Evolutionary conservation across 768 basidiomycete genomes (phyloP).

Genomic region (Boletus bicolor): DNA sequence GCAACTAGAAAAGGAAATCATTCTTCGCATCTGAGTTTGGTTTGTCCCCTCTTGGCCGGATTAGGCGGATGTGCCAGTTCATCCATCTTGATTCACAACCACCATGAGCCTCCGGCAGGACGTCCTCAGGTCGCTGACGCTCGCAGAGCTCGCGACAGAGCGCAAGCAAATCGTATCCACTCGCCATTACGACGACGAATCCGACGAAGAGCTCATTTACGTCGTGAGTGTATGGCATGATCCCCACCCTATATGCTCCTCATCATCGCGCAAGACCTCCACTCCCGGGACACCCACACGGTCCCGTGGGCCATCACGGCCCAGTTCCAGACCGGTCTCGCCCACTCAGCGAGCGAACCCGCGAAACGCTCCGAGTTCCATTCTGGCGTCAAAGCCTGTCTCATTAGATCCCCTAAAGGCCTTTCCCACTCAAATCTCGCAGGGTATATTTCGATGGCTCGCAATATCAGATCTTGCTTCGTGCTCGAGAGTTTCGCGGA

Average conservation of each 20-base stretch:
- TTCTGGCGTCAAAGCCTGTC: slow-evolving; percentile 19
- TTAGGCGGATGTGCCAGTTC: background rate
- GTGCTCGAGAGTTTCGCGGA: slow-evolving; percentile 77
- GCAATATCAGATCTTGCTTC: slow-evolving; percentile 64
- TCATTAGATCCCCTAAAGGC: slow-evolving; percentile 59
- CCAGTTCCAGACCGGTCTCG: slow-evolving; percentile 46
- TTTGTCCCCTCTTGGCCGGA: background rate
- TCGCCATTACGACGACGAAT: slow-evolving; percentile 42
- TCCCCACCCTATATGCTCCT: slow-evolving; percentile 5
- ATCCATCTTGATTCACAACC: slow-evolving; percentile 12
- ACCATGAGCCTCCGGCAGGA: slow-evolving; percentile 71
- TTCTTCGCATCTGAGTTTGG: background rate
- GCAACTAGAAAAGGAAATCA: slow-evolving; percentile 10
- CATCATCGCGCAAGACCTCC: slow-evolving; percentile 47
- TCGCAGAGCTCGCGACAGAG: slow-evolving; percentile 32
- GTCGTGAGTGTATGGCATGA: slow-evolving; percentile 48
- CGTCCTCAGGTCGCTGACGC: slow-evolving; percentile 56
- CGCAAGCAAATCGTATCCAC: slow-evolving; percentile 18
- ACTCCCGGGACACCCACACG: slow-evolving; percentile 64
- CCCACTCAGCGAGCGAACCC: slow-evolving; percentile 20
- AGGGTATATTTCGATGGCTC: slow-evolving; percentile 68
- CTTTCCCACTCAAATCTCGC: slow-evolving; percentile 79
- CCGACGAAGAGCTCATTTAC: slow-evolving; percentile 66
- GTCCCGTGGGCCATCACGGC: slow-evolving; percentile 53
- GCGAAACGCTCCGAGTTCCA: slow-evolving; percentile 28